Conservation (phyloP, 331 rosid species). For the Cydonia oblonga region DNA sequence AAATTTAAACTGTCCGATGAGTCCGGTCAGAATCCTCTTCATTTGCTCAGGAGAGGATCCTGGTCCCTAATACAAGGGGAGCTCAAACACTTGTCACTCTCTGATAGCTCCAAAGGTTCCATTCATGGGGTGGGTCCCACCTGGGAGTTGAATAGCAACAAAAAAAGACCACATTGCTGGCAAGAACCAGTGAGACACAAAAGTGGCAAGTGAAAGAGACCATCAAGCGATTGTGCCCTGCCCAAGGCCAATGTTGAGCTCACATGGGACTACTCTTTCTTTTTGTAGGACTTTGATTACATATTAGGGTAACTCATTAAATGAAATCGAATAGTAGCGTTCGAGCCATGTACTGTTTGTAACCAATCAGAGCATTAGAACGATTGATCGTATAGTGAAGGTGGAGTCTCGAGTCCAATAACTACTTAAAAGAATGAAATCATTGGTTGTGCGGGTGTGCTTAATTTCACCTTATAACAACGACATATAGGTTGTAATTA, state of each 20-base stretch:
- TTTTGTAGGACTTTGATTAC: not conserved
- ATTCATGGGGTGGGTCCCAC: not conserved
- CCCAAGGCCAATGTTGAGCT: not conserved
- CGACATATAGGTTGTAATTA: too few relatives aligned
- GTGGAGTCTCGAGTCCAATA: accelerated
- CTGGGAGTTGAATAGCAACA: not conserved
- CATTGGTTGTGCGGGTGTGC: not conserved
- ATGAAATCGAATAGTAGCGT: not conserved
- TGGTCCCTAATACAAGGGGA: not conserved
- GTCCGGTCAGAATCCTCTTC: too few relatives aligned
- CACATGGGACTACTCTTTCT: conserved; percentile 4
- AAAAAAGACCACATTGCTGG: not conserved
- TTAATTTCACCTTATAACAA: too few relatives aligned
- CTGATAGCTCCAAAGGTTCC: not conserved
- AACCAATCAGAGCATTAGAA: too few relatives aligned
- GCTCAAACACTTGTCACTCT: not conserved
- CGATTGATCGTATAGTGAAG: not conserved
- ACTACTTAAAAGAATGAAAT: not conserved
- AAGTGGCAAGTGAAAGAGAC: not conserved
- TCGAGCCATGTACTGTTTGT: not conserved
- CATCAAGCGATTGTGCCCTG: not conserved
- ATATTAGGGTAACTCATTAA: too few relatives aligned
- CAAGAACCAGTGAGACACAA: not conserved
- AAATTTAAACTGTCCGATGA: too few relatives aligned
- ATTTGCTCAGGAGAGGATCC: too few relatives aligned